Percentiles rank a stretch among this genome's conserved stretches.
These are phyloP conservation scores for Fremontodendron californicum DNA, from an alignment of 345 rosid species.

Conservation along the genomic window DNA sequence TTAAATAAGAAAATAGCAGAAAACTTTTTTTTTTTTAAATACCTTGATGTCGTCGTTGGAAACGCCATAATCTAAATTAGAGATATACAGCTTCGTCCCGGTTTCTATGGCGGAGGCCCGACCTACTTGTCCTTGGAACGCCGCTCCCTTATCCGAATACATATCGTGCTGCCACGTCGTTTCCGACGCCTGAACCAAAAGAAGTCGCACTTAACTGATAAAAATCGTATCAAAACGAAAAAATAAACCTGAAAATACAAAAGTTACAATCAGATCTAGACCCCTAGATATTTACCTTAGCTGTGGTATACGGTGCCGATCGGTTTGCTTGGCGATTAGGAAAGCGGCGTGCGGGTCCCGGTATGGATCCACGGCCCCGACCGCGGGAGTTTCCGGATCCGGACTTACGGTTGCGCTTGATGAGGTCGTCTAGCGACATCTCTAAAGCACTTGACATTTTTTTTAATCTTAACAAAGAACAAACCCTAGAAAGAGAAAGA, in stretches of 20 bases:
- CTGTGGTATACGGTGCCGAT: conserved; percentile 53
- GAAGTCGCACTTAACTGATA: neutral
- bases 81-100: conserved; percentile 88
- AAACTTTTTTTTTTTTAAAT: too few species aligned
- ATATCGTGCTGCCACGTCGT: conserved; percentile 86
- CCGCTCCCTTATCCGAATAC: conserved; percentile 50
- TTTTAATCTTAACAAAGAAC: neutral
- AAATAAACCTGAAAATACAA: neutral
- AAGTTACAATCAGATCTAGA: conserved; percentile 13
- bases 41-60: conserved; percentile 96
- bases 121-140: conserved; percentile 40
- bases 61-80: conserved; percentile 90
- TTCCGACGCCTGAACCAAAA: conserved; percentile 69
- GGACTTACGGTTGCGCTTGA: conserved; percentile 71
- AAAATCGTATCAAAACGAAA: conserved; percentile 14
- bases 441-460: conserved; percentile 84
- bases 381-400: conserved; percentile 54
- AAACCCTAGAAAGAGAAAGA: neutral
- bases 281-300: conserved; percentile 39
- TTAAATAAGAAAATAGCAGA: neutral
- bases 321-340: conserved; percentile 62
- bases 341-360: conserved; percentile 70
- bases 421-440: conserved; percentile 96
- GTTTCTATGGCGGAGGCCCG: conserved; percentile 72
- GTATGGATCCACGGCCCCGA: conserved; percentile 56